These are phyloP conservation scores for Durio zibethinus DNA, from an alignment of 345 rosid genomes.

Conservation along the genomic window DNA sequence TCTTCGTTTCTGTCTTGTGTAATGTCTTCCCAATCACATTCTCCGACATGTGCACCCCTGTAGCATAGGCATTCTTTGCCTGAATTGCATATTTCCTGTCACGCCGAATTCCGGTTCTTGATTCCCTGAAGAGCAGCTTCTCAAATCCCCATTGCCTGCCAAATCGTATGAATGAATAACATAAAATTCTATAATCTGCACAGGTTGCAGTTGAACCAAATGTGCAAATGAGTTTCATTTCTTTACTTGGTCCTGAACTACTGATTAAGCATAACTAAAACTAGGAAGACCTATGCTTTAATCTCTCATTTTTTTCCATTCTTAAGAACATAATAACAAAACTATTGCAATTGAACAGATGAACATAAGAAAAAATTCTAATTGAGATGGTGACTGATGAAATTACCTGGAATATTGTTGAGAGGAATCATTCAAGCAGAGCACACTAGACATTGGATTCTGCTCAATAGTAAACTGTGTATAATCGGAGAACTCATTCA, in stretches of 20 bases:
- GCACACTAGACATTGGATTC: constrained; percentile 77
- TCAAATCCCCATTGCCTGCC: constrained; percentile 93
- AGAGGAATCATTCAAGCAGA: constrained; percentile 64
- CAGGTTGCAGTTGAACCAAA: not conserved
- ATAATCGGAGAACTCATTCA: constrained; percentile 47
- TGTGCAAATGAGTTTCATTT: not conserved
- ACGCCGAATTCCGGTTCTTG: constrained; percentile 61
- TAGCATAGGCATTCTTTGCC: constrained; percentile 74
- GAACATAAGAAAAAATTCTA: too few species aligned
- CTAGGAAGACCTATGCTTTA: not conserved
- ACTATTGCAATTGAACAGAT: too few species aligned
- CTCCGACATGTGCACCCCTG: constrained; percentile 94
- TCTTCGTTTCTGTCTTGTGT: constrained; percentile 74
- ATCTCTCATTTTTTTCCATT: not conserved
- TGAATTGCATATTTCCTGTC: constrained; percentile 88
- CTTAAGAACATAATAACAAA: too few species aligned
- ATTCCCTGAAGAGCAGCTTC: constrained; percentile 73
- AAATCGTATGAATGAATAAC: not conserved
- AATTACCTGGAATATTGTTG: constrained; percentile 53
- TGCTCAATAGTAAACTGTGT: constrained; percentile 93
- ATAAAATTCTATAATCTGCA: not conserved
- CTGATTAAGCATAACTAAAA: not conserved
- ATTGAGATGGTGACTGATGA: not conserved
- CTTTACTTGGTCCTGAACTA: not conserved
- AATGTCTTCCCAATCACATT: constrained; percentile 66